These are phyloP conservation scores for Yamagishiella unicocca DNA, from an alignment of 139 green algal genomes.

Conservation along the genomic window DNA sequence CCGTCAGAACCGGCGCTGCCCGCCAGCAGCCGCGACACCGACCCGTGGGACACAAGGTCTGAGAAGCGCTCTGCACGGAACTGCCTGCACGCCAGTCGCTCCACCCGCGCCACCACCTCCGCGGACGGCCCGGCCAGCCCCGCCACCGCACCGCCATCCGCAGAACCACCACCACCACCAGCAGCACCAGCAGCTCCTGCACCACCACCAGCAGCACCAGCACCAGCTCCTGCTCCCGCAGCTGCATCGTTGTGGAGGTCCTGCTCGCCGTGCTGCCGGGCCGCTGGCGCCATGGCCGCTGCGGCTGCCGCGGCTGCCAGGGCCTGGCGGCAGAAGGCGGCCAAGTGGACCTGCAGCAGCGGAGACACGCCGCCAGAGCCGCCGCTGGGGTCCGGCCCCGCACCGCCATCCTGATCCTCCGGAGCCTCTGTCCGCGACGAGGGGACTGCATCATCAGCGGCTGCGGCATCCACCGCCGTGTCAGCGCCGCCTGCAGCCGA, in stretches of 20 bases:
- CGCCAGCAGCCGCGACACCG: background rate
- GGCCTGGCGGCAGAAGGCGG: slow-evolving; percentile 22
- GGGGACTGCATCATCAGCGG: background rate
- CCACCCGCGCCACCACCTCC: background rate
- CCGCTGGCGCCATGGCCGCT: no score
- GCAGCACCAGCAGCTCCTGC: no score
- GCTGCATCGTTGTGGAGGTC: no score
- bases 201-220: no score
- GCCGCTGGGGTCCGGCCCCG: background rate
- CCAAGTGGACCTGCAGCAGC: background rate
- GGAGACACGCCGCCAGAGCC: background rate
- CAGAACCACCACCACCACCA: no score
- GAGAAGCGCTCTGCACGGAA: background rate
- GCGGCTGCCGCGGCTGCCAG: background rate
- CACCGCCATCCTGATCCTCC: background rate
- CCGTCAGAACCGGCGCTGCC: background rate
- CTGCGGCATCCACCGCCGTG: background rate
- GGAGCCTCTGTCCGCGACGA: background rate
- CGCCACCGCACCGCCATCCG: no score
- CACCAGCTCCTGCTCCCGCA: no score
- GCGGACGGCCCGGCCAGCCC: no score
- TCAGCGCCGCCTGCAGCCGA: background rate
- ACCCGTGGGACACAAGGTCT: slow-evolving; percentile 6
- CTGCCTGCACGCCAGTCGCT: slow-evolving; percentile 10
- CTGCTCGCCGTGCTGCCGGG: no score